Evolutionary conservation across 805 yeast genomes (phyloP).

Genomic region (Wickerhamiella nectarea): DNA sequence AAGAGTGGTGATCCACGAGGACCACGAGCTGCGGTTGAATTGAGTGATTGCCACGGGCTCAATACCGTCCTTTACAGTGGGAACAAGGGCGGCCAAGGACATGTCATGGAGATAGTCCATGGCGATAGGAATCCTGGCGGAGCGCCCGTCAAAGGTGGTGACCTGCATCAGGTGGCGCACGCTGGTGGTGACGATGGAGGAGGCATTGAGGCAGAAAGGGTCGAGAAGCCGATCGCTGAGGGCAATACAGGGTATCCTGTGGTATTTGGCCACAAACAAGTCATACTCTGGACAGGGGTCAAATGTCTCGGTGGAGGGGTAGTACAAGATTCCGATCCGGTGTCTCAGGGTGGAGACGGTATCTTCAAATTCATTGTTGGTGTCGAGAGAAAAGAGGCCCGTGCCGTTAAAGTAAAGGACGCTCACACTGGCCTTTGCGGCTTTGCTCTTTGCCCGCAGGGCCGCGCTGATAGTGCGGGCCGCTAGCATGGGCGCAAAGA

Average conservation of each 20-base stretch:
- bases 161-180: not conserved
- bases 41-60: not conserved
- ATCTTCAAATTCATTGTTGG: not conserved
- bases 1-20: not conserved
- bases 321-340: constrained; percentile 1
- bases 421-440: not conserved
- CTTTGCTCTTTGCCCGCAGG: not conserved
- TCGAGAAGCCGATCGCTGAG: not conserved
- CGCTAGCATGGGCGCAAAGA: not conserved
- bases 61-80: not conserved
- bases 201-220: constrained; percentile 1
- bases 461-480: constrained; percentile 1
- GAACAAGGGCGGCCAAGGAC: not conserved
- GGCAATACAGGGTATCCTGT: not conserved
- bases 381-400: not conserved
- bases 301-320: not conserved
- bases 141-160: not conserved
- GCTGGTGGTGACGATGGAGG: not conserved
- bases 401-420: constrained; percentile 2
- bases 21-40: not conserved
- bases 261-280: not conserved
- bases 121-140: not conserved
- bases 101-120: not conserved
- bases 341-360: not conserved
- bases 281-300: constrained; percentile 3